These are phyloP conservation scores for Platanus orientalis DNA, from an alignment of 164 flowering plant genomes.

Conservation along the genomic window DNA sequence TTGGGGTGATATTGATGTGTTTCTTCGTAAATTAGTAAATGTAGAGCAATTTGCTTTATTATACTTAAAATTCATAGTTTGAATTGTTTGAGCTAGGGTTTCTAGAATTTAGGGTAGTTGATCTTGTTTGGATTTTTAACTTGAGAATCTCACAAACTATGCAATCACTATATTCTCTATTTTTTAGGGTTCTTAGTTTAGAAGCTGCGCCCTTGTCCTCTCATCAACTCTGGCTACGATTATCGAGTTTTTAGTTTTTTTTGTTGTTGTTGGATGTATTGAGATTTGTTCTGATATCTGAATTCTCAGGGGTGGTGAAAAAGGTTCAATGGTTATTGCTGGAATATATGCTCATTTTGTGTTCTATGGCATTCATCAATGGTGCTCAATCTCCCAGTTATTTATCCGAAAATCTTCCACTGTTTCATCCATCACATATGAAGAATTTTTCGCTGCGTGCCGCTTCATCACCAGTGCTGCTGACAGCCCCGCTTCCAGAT, in stretches of 20 bases:
- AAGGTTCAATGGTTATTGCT: conserved; percentile 22
- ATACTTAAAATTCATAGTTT: not conserved
- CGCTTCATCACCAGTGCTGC: conserved; percentile 18
- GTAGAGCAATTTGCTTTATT: not conserved
- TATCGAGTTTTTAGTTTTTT: not conserved
- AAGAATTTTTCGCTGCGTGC: conserved; percentile 28
- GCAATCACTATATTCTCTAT: not conserved
- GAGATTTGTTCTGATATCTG: not conserved
- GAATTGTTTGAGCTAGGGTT: conserved; percentile 9
- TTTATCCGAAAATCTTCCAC: conserved; percentile 26
- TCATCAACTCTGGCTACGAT: not conserved
- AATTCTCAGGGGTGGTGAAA: conserved; percentile 34
- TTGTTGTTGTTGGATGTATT: not conserved
- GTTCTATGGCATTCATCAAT: conserved; percentile 19
- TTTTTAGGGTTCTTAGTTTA: not conserved
- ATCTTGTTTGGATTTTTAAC: not conserved
- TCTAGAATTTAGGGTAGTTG: conserved; percentile 5
- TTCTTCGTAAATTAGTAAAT: conserved; percentile 7
- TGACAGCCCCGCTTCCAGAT: conserved; percentile 46
- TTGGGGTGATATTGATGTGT: not conserved
- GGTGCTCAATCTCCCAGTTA: conserved; percentile 24
- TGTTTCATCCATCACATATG: conserved; percentile 19
- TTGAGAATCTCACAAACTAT: not conserved
- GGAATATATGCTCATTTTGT: conserved; percentile 31
- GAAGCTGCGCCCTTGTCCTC: not conserved